Base-by-base conservation (phyloP, 2,329 filamentous ascomycete genomes). In the Tolypocladium cylindrosporum region DNA sequence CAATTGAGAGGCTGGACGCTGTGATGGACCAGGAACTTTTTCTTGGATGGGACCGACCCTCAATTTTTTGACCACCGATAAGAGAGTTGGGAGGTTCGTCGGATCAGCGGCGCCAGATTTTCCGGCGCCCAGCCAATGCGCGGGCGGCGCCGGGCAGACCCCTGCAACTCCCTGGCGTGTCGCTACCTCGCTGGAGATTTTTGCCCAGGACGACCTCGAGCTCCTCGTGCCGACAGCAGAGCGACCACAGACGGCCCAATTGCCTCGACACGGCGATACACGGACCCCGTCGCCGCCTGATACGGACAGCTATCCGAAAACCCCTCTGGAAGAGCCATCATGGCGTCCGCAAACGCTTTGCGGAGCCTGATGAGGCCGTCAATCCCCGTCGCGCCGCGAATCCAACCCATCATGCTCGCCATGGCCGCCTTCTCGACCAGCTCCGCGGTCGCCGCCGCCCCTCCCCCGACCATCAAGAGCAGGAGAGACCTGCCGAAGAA, bases 351-450 rank as follows among this genome's bases (percentile, higher is more conserved):
- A 61, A 74, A 68, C 64, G 75, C 70, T 62, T 71, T 74, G 62
- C 77, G 71, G 66, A 75, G 69, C 71, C 76, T 77, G 65, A 68
- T 70, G 57, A 69, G 70, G 68, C 70, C 72, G 54, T 60, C 67
- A 62, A 57, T 71, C 57, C 63, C 67, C 54, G 63, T 67, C 63
- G 64, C 69, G 64, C 65, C 69, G 64, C 68, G 69, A 64, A 64
- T 73, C 61, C 65, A 68, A 61, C 67, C 65, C 59, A 60, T 68
- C 64, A 58, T 69, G 60, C 40, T 66, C 66, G 27, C 70, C 58
- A 64, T 70, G 51, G 74, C 78, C 43, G 60, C 72, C n/a, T 77
- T 79, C 65, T 76, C 77, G 40, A 77, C 70, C 42, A 64, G 57
- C 57, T 45, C 67, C 56, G 61, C 63, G 40, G 59, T 68, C 52